These are phyloP conservation scores for Scheffersomyces parashehatae DNA, from an alignment of 1,139 yeast genomes.

Conservation along the genomic window DNA sequence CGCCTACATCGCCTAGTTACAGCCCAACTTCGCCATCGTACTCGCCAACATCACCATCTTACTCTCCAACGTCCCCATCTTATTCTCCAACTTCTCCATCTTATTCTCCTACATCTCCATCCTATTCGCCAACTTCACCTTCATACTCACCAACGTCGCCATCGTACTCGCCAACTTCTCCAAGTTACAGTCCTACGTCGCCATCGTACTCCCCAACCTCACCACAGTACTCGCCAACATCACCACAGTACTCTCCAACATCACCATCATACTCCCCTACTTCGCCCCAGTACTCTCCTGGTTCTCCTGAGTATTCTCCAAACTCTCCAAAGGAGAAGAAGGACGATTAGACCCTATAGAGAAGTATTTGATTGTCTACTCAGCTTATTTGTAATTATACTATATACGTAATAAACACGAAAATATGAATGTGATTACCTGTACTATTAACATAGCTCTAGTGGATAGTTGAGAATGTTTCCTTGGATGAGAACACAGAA, in stretches of 20 bases:
- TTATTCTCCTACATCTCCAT: slow-evolving; percentile 66
- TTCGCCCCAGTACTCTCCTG: slow-evolving; percentile 19
- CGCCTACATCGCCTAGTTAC: slow-evolving; percentile 72
- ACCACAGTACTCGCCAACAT: slow-evolving; percentile 60
- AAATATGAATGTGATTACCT: background rate
- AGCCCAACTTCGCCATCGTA: slow-evolving; percentile 71
- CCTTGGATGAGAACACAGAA: background rate
- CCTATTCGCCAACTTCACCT: slow-evolving; percentile 53
- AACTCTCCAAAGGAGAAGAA: slow-evolving; percentile 10
- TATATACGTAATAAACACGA: background rate
- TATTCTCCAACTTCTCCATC: slow-evolving; percentile 65
- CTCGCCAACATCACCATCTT: slow-evolving; percentile 54
- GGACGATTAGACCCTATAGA: background rate
- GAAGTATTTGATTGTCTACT: background rate
- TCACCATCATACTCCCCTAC: slow-evolving; percentile 36
- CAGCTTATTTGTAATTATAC: slow-evolving; percentile 1
- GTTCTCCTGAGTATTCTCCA: slow-evolving; percentile 17
- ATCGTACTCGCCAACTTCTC: slow-evolving; percentile 61
- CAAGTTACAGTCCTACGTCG: slow-evolving; percentile 57
- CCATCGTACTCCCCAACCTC: slow-evolving; percentile 63
- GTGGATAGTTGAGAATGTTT: background rate
- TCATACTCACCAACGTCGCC: slow-evolving; percentile 56
- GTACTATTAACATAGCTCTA: background rate
- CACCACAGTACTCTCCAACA: slow-evolving; percentile 73
- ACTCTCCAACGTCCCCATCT: slow-evolving; percentile 63